Base-by-base conservation (phyloP, 1,284 basidiomycete genomes). In the Trametes hirsuta region DNA sequence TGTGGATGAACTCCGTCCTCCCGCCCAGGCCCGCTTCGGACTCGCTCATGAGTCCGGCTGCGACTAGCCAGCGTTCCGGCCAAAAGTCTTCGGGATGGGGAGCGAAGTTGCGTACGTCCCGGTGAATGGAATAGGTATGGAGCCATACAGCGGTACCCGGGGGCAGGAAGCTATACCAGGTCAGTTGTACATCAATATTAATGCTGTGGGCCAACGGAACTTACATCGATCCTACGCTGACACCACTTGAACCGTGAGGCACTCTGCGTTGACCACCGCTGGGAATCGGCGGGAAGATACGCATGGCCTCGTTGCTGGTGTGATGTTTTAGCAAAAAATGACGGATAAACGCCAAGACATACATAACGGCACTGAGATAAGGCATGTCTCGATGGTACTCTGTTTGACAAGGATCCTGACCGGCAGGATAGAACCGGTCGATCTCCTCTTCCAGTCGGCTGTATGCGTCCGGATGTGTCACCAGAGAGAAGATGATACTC, bases 271-370 rank as follows among this genome's bases (percentile, higher is more conserved):
- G 81, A 30, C 81, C 77, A 42, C 80, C 81, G 21, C 79, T 80
- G 5, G 80, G 77, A 10, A 85, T 74, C 11, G 85, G 77, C 11
- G 87, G 84, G 45, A 78, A 77, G 35, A 88, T 71, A 42, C 87
- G 77, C 47, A 88, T 66, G 0, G 78, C 70, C 69, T 89, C 87
- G 47, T 86, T 85, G 55, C 86, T 88, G 30, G 30, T 30, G 30
- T 21, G 25, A 18, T 15, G 1, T 14, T 10, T 44, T 2, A 15
- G 39, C 1, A 25, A 0, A 14, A 3, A 66, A 66, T 49, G 37
- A 56, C 54, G 47, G 70, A 68, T 36, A 68, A 67, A 8, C 71
- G 56, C 8, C 30, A 60, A 60, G 71, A 67, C 71, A 46, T 51
- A 74, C 73, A 74, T 69, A 25, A 63, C 62, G 34, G 73, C 74